Base-by-base conservation (phyloP, 805 yeast genomes). In the Ogataea methylovora region DNA sequence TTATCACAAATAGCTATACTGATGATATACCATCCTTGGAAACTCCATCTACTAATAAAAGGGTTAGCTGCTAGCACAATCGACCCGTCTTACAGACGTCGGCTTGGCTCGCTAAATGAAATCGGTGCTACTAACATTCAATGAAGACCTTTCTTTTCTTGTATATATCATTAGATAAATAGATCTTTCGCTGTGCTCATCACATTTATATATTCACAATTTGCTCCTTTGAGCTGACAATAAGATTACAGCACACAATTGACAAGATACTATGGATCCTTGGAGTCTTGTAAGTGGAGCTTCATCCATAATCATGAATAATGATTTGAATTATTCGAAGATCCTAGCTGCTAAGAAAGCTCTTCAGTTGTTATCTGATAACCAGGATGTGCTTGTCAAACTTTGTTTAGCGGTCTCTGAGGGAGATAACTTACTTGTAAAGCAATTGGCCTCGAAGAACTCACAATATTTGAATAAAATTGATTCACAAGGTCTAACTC, bases 401-500 rank as follows among this genome's bases (percentile, higher is more conserved):
- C 39, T 63, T 17, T 60, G 67, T 35, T 40, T 63, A 6, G 65
- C 67, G 0, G 58, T 66, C 27, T 53, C 67, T 2, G 54, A 62
- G 19, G 65, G 65, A 18, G 67, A 64, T 32, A 48, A 44, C 10
- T 41, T 36, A 11, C 32, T 54, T 9, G 45, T 60, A 11, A 45
- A 55, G 19, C 50, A 51, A 13, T 43, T 60, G 3, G 43, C 56
- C 14, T 15, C 50, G 3, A 37, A 49, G 11, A 29, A 41, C 2
- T n/a, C 48, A 3, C 30, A 39, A 4, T 19, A 45, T 1, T 36
- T 63, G 12, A 45, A 54, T 18, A 45, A 50, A 20, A 25, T 47
- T 20, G 71, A 65, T 26, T 42, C 50, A 7, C 63, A 66, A 20
- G 76, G 76, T 0, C 43, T 69, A 2, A 62, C 68, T 1, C 68